phyloP scores from a whole-genome alignment of 768 basidiomycete species.

The Sporobolomyces roseus region DNA sequence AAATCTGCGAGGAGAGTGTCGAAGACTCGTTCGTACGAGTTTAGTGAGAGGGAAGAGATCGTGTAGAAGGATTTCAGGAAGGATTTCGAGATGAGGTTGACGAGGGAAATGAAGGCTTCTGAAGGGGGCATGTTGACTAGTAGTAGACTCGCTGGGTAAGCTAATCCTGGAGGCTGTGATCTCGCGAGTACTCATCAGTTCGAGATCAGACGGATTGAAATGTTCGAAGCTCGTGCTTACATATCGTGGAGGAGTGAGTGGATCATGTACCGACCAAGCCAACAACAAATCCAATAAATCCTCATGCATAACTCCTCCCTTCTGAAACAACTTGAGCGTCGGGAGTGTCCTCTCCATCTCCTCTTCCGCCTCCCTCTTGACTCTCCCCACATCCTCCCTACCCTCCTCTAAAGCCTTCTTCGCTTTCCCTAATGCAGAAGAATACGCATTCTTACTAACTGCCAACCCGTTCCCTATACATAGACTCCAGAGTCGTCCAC shows the following conservation, averaged over 20 bases:
- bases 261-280: constrained; percentile 82
- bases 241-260: too few species aligned
- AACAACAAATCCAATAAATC: constrained; percentile 79
- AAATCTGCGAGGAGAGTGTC: constrained; percentile 85
- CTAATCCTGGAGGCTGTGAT: constrained; percentile 43
- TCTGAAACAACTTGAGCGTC: constrained; percentile 72
- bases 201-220: too few species aligned
- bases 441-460: constrained; percentile 66
- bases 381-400: constrained; percentile 11
- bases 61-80: constrained; percentile 79
- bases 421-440: constrained; percentile 49
- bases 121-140: constrained; percentile 75
- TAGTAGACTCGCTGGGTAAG: constrained; percentile 72
- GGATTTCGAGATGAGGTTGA: constrained; percentile 79
- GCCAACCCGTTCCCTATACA: constrained; percentile 81
- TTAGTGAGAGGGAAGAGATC: constrained; percentile 71
- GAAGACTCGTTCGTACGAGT: constrained; percentile 89
- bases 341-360: constrained; percentile 73
- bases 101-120: constrained; percentile 70
- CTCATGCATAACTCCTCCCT: constrained; percentile 71
- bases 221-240: too few species aligned
- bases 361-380: constrained; percentile 66
- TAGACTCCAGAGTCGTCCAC: constrained; percentile 75
- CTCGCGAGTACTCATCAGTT: too few species aligned
- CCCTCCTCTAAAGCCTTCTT: constrained; percentile 65